These are phyloP conservation scores for Lactifluus subvellereus DNA, from an alignment of 768 basidiomycete genomes.

Conservation along the genomic window DNA sequence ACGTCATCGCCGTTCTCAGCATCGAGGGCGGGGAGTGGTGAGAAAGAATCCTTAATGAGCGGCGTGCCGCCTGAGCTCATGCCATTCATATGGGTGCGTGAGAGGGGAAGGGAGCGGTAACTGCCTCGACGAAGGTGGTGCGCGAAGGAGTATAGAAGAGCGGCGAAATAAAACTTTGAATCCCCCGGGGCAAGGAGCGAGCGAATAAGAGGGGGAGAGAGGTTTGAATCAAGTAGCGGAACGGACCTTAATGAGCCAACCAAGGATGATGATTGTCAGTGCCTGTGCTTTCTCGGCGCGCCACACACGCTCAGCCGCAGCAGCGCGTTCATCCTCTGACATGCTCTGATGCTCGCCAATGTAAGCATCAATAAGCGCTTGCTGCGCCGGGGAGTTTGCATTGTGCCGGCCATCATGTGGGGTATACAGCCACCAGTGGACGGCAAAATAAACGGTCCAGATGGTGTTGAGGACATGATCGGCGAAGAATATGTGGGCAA, in stretches of 20 bases:
- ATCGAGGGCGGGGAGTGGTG: conserved; percentile 34
- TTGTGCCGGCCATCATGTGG: conserved; percentile 85
- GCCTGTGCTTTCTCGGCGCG: conserved; percentile 83
- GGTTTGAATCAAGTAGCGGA: background rate
- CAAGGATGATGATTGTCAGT: conserved; percentile 64
- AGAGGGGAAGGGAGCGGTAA: conserved; percentile 71
- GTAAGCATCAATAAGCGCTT: conserved; percentile 64
- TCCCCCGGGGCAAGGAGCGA: background rate
- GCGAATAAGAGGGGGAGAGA: background rate
- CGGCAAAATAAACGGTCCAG: conserved; percentile 90
- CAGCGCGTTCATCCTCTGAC: conserved; percentile 57
- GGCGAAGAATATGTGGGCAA: conserved; percentile 86
- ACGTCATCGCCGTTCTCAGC: conserved; percentile 31
- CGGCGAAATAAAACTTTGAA: conserved; percentile 80
- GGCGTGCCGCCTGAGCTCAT: background rate
- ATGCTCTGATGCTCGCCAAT: conserved; percentile 41
- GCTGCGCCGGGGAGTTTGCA: conserved; percentile 82
- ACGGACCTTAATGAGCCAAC: conserved; percentile 86
- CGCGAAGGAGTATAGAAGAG: conserved; percentile 89
- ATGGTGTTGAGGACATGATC: conserved; percentile 88
- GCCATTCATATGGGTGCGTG: conserved; percentile 21
- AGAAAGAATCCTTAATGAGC: conserved; percentile 29
- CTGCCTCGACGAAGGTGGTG: conserved; percentile 87
- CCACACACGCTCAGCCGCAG: conserved; percentile 82
- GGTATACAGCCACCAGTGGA: conserved; percentile 85